These are phyloP conservation scores for Lippia alba DNA, from an alignment of 305 asterid species.

Conservation along the genomic window DNA sequence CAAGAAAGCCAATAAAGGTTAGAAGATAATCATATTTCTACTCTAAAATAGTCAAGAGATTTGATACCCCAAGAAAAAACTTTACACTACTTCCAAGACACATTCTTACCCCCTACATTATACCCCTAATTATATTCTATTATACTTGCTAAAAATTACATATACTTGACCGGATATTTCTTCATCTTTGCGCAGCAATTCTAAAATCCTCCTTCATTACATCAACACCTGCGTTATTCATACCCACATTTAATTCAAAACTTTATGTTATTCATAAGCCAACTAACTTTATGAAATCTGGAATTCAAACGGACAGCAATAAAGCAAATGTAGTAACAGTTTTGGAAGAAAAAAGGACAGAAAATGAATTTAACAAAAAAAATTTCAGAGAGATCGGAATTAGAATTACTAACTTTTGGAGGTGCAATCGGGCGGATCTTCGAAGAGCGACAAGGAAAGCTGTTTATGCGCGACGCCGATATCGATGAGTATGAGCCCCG, in stretches of 20 bases:
- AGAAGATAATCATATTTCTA: slow-evolving; percentile 33
- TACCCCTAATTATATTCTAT: not conserved
- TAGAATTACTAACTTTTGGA: slow-evolving; percentile 33
- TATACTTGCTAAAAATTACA: slow-evolving; percentile 8
- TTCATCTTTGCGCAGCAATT: slow-evolving; percentile 43
- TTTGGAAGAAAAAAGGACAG: no score
- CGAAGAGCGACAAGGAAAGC: slow-evolving; percentile 77
- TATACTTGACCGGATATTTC: slow-evolving; percentile 13
- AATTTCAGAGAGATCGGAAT: not conserved
- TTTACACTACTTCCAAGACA: slow-evolving; percentile 32
- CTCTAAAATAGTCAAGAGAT: slow-evolving; percentile 27
- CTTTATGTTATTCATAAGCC: slow-evolving; percentile 24
- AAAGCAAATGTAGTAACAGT: not conserved
- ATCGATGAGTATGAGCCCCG: slow-evolving; percentile 76
- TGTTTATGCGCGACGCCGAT: slow-evolving; percentile 85
- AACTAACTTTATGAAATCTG: not conserved
- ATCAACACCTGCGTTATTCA: slow-evolving; percentile 32
- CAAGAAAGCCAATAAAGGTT: slow-evolving; percentile 1
- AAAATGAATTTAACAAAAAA: no score
- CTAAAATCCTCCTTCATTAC: slow-evolving; percentile 25
- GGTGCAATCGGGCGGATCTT: slow-evolving; percentile 84
- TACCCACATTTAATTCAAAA: slow-evolving; percentile 2
- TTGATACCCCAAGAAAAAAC: slow-evolving; percentile 24
- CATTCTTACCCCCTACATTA: slow-evolving; percentile 8
- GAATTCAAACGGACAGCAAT: slow-evolving; percentile 29